These are phyloP conservation scores for Heritiera fomes DNA, from an alignment of 345 rosid species.

Conservation along the genomic window DNA sequence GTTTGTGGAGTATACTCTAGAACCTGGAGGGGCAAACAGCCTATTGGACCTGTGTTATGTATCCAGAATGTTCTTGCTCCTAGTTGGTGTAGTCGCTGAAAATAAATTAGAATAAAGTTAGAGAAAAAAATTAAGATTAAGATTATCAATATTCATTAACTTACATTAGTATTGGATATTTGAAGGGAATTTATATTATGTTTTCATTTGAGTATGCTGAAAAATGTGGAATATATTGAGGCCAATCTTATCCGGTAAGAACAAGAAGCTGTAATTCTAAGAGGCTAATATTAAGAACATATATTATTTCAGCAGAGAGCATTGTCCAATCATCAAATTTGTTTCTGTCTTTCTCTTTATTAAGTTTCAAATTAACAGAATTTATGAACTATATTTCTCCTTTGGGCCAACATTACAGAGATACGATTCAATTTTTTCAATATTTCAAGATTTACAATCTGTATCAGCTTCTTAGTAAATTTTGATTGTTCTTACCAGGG, in stretches of 20 bases:
- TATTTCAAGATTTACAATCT: not conserved
- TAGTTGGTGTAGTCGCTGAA: constrained; percentile 18
- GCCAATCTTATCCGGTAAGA: not conserved
- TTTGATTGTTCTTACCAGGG: not conserved
- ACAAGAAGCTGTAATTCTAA: not conserved
- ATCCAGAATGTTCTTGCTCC: constrained; percentile 47
- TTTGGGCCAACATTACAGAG: not conserved
- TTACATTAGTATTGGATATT: not conserved
- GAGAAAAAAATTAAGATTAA: not conserved
- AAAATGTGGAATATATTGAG: not conserved
- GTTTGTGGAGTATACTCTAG: constrained; percentile 15
- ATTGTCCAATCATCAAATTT: not conserved
- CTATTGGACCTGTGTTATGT: constrained; percentile 45
- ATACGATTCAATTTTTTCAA: not conserved
- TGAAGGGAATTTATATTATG: not conserved
- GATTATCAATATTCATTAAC: constrained; percentile 1
- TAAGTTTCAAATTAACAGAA: not conserved
- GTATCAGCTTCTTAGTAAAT: not conserved
- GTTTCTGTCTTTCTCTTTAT: not conserved
- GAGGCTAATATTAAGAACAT: not conserved
- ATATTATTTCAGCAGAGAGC: not conserved
- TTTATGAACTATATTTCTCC: not conserved
- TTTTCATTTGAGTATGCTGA: not conserved
- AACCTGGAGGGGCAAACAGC: constrained; percentile 37
- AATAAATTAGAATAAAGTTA: not conserved